Evolutionary conservation across 345 rosid species (phyloP).

Genomic region (Acer saccharum): DNA sequence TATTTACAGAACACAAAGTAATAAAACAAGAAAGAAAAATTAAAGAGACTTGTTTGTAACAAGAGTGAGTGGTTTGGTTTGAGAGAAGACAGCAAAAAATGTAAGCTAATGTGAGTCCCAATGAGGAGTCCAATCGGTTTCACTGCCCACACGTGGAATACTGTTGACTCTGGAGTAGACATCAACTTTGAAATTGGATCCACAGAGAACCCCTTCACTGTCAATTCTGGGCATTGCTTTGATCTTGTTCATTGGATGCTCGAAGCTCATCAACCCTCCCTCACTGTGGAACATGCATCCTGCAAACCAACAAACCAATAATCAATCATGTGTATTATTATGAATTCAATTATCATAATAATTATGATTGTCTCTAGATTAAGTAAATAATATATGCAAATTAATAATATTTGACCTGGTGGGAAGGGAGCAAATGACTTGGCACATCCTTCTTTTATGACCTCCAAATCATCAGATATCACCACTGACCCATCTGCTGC

Average conservation of each 20-base stretch:
- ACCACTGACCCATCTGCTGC: conserved; percentile 88
- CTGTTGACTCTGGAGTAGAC: conserved; percentile 51
- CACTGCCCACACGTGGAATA: conserved; percentile 90
- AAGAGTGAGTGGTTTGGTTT: too few species aligned
- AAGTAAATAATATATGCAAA: too few species aligned
- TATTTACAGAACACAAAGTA: neutral
- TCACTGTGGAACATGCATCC: conserved; percentile 89
- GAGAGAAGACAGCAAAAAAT: neutral
- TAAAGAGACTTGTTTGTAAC: neutral
- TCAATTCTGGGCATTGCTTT: conserved; percentile 93
- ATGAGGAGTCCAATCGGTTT: conserved; percentile 66
- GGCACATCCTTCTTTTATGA: conserved; percentile 81
- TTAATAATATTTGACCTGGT: conserved; percentile 26
- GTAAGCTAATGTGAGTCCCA: conserved; percentile 38
- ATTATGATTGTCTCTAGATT: too few species aligned
- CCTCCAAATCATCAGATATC: conserved; percentile 73
- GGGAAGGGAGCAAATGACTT: conserved; percentile 98
- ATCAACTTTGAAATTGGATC: conserved; percentile 89
- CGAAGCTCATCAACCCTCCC: conserved; percentile 83
- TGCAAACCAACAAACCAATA: conserved; percentile 16
- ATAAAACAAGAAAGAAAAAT: neutral
- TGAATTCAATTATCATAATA: too few species aligned
- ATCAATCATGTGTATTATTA: too few species aligned
- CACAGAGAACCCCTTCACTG: conserved; percentile 86
- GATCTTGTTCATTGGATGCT: conserved; percentile 73